Conservation (phyloP, 371 early-diverging fungal species). For the Rhizomucor miehei region DNA sequence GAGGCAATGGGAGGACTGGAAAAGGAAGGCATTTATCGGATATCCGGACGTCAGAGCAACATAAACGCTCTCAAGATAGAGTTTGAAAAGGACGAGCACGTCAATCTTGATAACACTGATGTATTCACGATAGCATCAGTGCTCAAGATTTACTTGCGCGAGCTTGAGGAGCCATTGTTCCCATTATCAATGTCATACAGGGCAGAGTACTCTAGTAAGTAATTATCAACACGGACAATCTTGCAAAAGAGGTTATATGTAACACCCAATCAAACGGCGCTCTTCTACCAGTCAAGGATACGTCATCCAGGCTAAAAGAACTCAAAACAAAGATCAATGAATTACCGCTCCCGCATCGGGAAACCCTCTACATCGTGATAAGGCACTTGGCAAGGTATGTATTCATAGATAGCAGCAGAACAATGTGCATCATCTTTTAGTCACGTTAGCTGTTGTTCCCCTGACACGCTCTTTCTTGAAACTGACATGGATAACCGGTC, state of each 20-base stretch:
- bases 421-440: too few relatives aligned
- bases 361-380: conserved; percentile 46
- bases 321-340: conserved; percentile 28
- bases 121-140: conserved; percentile 60
- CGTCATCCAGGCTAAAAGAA: conserved; percentile 19
- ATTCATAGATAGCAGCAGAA: too few relatives aligned
- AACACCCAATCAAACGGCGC: too few relatives aligned
- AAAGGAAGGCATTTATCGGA: conserved; percentile 71
- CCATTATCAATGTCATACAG: conserved; percentile 48
- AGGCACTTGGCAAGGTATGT: conserved; percentile 51
- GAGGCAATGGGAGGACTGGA: conserved; percentile 61
- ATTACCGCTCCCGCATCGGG: conserved; percentile 43
- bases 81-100: conserved; percentile 57
- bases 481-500: not conserved
- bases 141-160: conserved; percentile 63
- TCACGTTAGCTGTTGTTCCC: too few relatives aligned
- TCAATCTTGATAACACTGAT: conserved; percentile 42
- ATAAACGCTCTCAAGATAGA: conserved; percentile 47
- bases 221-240: not conserved
- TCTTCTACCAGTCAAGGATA: conserved; percentile 15
- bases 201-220: conserved; percentile 56
- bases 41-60: conserved; percentile 65
- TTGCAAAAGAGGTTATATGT: too few relatives aligned
- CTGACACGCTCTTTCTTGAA: too few relatives aligned
- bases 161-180: conserved; percentile 62